Evolutionary conservation across 1,284 basidiomycete species (phyloP).

Genomic region (Ganoderma meredithae): DNA sequence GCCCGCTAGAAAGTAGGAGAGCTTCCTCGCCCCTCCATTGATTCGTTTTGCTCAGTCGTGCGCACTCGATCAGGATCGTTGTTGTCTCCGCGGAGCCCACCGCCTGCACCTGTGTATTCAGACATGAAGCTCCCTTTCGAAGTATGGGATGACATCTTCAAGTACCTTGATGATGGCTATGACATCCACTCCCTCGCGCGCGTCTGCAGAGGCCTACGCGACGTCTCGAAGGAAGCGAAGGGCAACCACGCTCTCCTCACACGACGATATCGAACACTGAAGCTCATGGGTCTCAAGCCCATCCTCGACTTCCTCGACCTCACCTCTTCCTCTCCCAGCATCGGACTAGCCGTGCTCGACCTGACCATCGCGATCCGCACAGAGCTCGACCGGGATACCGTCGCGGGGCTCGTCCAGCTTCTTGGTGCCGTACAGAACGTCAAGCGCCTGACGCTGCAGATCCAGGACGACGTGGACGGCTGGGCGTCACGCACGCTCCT

Average conservation of each 20-base stretch:
- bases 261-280: not conserved
- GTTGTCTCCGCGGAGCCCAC: not conserved
- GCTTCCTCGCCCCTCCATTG: not conserved
- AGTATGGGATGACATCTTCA: conserved; percentile 15
- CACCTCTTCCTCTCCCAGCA: not conserved
- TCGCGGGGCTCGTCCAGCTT: not conserved
- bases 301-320: conserved; percentile 7
- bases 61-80: not conserved
- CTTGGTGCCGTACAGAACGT: conserved; percentile 10
- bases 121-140: conserved; percentile 21
- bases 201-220: conserved; percentile 17
- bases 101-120: not conserved
- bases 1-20: conserved; percentile 6
- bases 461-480: conserved; percentile 4
- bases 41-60: not conserved
- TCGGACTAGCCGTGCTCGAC: conserved; percentile 9
- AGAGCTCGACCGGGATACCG: not conserved
- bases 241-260: conserved; percentile 11
- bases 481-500: not conserved
- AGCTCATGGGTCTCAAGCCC: not conserved
- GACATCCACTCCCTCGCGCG: conserved; percentile 21
- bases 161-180: conserved; percentile 18
- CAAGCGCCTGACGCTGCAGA: conserved; percentile 13
- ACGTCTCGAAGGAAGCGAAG: conserved; percentile 10
- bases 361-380: conserved; percentile 8